phyloP scores from a whole-genome alignment of 1,139 yeast genomes.

The Zygoascus meyerae region DNA sequence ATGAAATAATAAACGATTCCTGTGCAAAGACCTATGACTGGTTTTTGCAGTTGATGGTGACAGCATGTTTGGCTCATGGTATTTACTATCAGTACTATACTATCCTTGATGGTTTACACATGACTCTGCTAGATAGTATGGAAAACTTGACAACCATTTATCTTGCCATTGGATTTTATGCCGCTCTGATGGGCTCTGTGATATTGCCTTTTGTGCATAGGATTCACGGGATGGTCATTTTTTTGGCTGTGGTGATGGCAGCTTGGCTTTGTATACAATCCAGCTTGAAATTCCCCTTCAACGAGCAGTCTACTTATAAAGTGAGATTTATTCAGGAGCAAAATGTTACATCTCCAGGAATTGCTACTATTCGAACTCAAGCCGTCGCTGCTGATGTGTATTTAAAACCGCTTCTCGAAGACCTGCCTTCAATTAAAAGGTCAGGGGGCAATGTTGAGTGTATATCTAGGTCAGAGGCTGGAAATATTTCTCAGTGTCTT shows the following conservation, averaged over 20 bases:
- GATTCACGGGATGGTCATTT: slow-evolving; percentile 48
- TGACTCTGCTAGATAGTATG: slow-evolving; percentile 62
- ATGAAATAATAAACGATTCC: slow-evolving; percentile 8
- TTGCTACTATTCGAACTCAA: slow-evolving; percentile 37
- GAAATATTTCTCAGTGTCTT: slow-evolving; percentile 2
- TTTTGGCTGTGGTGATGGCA: slow-evolving; percentile 37
- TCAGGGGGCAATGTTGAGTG: background rate
- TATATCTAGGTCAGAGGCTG: background rate
- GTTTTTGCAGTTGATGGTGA: slow-evolving; percentile 66
- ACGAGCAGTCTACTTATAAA: slow-evolving; percentile 57
- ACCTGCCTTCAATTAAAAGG: slow-evolving; percentile 51
- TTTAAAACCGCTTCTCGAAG: slow-evolving; percentile 42
- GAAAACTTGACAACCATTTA: slow-evolving; percentile 46
- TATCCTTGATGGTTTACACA: slow-evolving; percentile 56
- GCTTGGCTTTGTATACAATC: slow-evolving; percentile 39
- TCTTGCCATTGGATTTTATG: slow-evolving; percentile 35
- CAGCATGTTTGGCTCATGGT: slow-evolving; percentile 57
- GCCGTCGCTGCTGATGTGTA: slow-evolving; percentile 49
- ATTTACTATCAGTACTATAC: slow-evolving; percentile 44
- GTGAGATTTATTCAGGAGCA: slow-evolving; percentile 59
- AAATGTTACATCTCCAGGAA: slow-evolving; percentile 36
- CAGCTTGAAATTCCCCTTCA: slow-evolving; percentile 47
- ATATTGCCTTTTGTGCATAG: slow-evolving; percentile 68
- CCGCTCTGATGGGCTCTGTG: slow-evolving; percentile 48
- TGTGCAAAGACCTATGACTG: slow-evolving; percentile 55